Conservation (phyloP, 1,284 basidiomycete species). For the Malassezia vespertilionis region DNA sequence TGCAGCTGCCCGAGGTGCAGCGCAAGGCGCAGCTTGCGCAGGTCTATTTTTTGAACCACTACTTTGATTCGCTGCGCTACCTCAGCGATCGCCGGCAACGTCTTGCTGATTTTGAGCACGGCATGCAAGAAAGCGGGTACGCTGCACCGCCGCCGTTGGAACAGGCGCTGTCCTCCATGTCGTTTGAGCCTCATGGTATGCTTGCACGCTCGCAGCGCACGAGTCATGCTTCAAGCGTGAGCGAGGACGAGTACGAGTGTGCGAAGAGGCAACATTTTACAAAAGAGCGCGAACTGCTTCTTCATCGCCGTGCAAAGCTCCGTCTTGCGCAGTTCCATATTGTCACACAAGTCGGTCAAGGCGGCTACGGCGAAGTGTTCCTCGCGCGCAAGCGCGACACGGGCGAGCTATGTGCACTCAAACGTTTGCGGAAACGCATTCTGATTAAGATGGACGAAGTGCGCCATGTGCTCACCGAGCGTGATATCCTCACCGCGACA, state of each 20-base stretch:
- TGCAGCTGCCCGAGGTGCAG: conserved; percentile 34
- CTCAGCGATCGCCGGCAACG: conserved; percentile 37
- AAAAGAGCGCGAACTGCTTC: conserved; percentile 38
- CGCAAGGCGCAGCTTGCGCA: conserved; percentile 46
- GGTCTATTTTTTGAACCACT: conserved; percentile 47
- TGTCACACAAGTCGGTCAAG: conserved; percentile 46
- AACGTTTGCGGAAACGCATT: conserved; percentile 42
- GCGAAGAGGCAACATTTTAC: conserved; percentile 34
- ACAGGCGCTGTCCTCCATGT: conserved; percentile 2
- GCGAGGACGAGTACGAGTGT: conserved; percentile 55
- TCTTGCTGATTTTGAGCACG: conserved; percentile 63
- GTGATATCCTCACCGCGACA: conserved; percentile 45
- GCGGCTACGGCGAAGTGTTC: conserved; percentile 47
- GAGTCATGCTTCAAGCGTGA: conserved; percentile 68
- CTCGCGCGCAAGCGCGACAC: conserved; percentile 44
- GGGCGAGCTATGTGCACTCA: conserved; percentile 46
- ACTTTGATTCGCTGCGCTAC: conserved; percentile 45
- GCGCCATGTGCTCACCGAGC: conserved; percentile 44
- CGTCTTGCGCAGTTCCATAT: conserved; percentile 46
- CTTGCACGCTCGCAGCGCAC: conserved; percentile 51
- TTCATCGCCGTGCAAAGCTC: conserved; percentile 41
- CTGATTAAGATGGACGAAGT: conserved; percentile 48
- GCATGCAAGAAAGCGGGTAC: conserved; percentile 23
- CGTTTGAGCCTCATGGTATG: neutral
- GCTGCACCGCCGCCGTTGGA: conserved; percentile 9